Evolutionary conservation across 1,284 basidiomycete genomes (phyloP).

Genomic region (Ceratorhiza oryzae-sativae): DNA sequence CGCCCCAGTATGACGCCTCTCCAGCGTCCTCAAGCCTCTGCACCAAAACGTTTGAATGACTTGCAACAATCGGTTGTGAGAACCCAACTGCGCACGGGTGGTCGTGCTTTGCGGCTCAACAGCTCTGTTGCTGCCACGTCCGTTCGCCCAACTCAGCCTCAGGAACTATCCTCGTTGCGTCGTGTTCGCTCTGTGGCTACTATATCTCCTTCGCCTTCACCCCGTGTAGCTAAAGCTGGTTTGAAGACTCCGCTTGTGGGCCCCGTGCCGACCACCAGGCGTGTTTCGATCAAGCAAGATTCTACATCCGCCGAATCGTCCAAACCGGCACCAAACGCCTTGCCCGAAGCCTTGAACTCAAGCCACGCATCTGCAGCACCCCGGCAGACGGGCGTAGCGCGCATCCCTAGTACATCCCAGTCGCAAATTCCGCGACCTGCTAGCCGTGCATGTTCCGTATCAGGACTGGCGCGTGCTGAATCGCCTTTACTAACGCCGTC

Average conservation of each 20-base stretch:
- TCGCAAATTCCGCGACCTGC: conserved; percentile 34
- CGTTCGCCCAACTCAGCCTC: background rate
- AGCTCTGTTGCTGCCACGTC: background rate
- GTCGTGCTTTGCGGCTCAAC: background rate
- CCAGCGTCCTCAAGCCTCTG: conserved; percentile 11
- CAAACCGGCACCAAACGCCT: background rate
- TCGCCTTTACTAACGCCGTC: background rate
- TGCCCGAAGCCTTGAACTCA: too few species aligned
- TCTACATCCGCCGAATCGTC: background rate
- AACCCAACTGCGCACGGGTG: background rate
- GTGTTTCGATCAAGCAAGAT: background rate
- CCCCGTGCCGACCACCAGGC: conserved; percentile 20
- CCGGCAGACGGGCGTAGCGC: background rate
- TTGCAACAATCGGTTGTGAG: background rate
- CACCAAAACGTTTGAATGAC: background rate
- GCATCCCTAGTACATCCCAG: background rate
- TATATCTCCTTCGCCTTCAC: conserved; percentile 1
- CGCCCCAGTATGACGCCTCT: conserved; percentile 22
- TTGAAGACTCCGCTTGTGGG: conserved; percentile 20
- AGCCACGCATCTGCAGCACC: background rate
- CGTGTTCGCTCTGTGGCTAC: conserved; percentile 23
- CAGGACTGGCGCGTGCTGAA: background rate
- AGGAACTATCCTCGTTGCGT: background rate
- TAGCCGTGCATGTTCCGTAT: conserved; percentile 20
- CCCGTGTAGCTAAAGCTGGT: background rate